Evolutionary conservation across 495 filamentous ascomycete genomes (phyloP).

Genomic region (Tuber aestivum): DNA sequence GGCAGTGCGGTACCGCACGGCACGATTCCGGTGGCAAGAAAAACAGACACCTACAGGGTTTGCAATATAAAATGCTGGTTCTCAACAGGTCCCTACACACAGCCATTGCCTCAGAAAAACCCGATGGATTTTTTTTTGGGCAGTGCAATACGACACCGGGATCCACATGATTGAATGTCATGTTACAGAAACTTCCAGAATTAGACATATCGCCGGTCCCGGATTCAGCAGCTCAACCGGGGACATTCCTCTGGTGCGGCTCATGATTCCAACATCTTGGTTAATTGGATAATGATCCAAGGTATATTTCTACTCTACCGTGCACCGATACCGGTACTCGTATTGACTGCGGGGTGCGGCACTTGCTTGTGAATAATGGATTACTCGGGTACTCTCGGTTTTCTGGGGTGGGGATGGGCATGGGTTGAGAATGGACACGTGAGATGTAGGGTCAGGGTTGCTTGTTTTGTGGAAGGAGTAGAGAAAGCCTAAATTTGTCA

Average conservation of each 20-base stretch:
- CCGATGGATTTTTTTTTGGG: no score
- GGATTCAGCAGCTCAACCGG: not conserved
- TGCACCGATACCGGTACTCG: not conserved
- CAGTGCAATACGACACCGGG: no score
- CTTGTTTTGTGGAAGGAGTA: not conserved
- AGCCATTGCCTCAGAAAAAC: no score
- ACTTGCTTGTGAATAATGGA: not conserved
- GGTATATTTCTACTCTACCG: not conserved
- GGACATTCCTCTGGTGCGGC: not conserved
- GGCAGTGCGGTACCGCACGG: not conserved
- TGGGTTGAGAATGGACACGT: not conserved
- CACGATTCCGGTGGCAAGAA: no score
- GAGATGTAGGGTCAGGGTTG: not conserved
- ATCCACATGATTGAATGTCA: no score
- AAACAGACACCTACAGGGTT: no score
- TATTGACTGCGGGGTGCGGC: not conserved
- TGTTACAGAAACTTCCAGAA: no score
- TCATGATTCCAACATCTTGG: not conserved
- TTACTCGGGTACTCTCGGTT: not conserved
- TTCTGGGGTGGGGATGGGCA: not conserved
- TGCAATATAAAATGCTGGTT: no score
- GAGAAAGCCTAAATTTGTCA: not conserved
- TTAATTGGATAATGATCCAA: not conserved
- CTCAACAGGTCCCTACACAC: no score
- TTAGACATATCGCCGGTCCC: not conserved